phyloP scores from a whole-genome alignment of 257 asterid species.

The Henckelia pumila region DNA sequence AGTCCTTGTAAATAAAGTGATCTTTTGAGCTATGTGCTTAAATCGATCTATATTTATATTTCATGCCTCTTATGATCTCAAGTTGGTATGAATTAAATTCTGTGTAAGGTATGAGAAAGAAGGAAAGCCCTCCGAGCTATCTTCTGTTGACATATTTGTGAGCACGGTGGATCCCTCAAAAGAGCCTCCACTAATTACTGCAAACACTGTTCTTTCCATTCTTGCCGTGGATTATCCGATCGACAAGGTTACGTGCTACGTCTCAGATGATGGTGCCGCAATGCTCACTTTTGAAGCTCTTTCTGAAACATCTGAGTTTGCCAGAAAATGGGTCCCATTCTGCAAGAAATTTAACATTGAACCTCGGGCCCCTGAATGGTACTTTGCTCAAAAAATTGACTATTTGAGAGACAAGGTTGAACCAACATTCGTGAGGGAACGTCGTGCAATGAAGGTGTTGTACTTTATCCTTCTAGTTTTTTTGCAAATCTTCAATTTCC shows the following conservation, averaged over 20 bases:
- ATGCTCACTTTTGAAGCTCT: no score
- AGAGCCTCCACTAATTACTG: conserved; percentile 91
- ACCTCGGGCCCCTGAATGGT: conserved; percentile 96
- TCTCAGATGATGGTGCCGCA: no score
- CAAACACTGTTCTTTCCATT: conserved; percentile 85
- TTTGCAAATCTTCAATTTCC: not conserved
- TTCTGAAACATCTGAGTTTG: conserved; percentile 86
- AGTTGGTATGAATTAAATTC: conserved; percentile 4
- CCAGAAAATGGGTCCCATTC: conserved; percentile 91
- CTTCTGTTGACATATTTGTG: conserved; percentile 60
- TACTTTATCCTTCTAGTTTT: not conserved
- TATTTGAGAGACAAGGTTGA: conserved; percentile 77
- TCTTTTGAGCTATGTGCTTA: no score
- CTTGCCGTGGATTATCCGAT: conserved; percentile 14
- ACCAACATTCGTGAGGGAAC: conserved; percentile 81
- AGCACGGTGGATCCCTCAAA: conserved; percentile 92
- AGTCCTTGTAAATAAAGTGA: no score
- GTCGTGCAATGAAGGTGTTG: conserved; percentile 84
- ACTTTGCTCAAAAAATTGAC: conserved; percentile 80
- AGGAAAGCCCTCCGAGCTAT: conserved; percentile 62
- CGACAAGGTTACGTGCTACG: no score
- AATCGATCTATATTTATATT: no score
- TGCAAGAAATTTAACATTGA: conserved; percentile 75
- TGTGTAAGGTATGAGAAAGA: conserved; percentile 55
- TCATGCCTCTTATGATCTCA: no score